Evolutionary conservation across 768 basidiomycete species (phyloP), one percentile per base, ranked within the genome.

Genomic region (Pleurotus giganteus): DNA sequence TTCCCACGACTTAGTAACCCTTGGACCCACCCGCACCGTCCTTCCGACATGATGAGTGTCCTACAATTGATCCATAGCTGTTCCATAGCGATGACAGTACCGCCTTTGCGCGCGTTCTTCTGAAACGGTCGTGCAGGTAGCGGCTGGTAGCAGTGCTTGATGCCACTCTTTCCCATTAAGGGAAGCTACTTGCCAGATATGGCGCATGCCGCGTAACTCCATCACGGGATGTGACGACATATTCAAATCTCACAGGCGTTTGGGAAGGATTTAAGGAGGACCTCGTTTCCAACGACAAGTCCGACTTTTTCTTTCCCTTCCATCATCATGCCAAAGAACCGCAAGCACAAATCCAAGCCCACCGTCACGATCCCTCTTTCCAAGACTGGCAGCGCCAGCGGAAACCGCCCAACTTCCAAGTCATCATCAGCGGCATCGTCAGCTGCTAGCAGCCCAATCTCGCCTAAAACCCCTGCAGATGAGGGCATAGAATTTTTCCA

Each of bases 401-500:
- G 57, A 58, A 60, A 54, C 31, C 54, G 47, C 39, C 46, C 51
- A 61, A 53, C 17, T 50, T 65, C 65, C 26, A 61, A 64, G 49
- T 65, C 68, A 23, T 31, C 61, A 19, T 53, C 65, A 23, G 47
- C 64, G 12, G 63, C 59, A 43, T 66, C 68, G 17, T 28, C 62
- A n/a, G 47, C 63, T 17, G 44, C 66, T 4, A 66, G 59, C 27
- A 62, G 65, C 26, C 73, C 74, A 8, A 71, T 74, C 53, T 86
- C 87, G 0, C 91, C 90, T 31, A 90, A 83, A 74, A 97, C 94
- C 2, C 94, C 94, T 32, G 94, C 94, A 36, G 93, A 96, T 66
- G 94, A 96, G 66, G 94, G 86, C 23, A 83, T 94, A 66, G 87
- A 88, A 31, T 97, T 91, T 74, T 97, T 97, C 63, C 78, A 88